Conservation (phyloP, 1,284 basidiomycete genomes). For the Sutorius eximius region DNA sequence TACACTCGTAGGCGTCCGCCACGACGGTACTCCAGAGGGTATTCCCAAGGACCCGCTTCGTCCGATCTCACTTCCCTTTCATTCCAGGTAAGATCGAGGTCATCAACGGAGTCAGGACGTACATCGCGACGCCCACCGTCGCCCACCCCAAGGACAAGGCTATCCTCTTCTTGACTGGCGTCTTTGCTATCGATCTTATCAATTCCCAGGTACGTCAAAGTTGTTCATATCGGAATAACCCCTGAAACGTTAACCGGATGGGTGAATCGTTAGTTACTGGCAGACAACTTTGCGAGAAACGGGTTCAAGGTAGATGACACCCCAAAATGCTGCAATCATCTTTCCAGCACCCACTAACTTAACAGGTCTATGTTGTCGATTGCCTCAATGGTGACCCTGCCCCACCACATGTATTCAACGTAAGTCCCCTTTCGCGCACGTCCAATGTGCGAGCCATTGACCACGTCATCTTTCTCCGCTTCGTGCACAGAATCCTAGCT, state of each 20-base stretch:
- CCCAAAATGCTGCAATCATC: background rate
- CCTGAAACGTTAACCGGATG: background rate
- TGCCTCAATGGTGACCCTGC: conserved; percentile 45
- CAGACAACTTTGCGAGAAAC: conserved; percentile 72
- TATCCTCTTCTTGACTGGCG: conserved; percentile 58
- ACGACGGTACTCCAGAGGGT: conserved; percentile 26
- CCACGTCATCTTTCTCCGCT: background rate
- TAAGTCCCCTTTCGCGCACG: conserved; percentile 1
- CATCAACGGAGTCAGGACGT: conserved; percentile 50
- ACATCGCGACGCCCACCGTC: conserved; percentile 48
- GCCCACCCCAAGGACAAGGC: conserved; percentile 59
- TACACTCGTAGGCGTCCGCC: conserved; percentile 19
- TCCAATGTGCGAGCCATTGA: background rate
- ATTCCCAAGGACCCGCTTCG: background rate
- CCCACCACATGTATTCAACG: conserved; percentile 21
- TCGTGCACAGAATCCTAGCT: conserved; percentile 15
- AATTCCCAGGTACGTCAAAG: conserved; percentile 51
- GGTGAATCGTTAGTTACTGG: conserved; percentile 49
- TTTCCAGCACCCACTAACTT: conserved; percentile 40
- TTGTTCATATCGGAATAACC: background rate
- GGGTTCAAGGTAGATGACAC: conserved; percentile 55
- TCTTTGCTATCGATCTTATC: conserved; percentile 53
- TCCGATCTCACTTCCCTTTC: background rate
- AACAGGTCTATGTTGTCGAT: conserved; percentile 49
- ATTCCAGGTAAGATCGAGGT: conserved; percentile 26